Conservation (phyloP, 176 grass and related monocot species). For the Musa beccarii region DNA sequence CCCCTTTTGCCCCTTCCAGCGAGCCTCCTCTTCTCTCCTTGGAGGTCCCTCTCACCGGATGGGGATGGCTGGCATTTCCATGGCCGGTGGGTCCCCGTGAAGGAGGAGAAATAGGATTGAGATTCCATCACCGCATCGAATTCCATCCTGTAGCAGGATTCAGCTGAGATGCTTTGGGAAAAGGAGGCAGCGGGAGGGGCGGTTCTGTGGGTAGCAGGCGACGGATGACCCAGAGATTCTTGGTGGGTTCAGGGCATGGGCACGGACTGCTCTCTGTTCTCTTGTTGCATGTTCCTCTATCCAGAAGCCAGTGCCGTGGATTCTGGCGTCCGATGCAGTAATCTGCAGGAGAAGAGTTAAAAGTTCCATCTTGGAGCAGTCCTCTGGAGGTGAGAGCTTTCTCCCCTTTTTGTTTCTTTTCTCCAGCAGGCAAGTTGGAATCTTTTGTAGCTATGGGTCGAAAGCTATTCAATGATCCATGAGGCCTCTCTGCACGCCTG, state of each 20-base stretch:
- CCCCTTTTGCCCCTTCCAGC: neutral
- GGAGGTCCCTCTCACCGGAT: no score
- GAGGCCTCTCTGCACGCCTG: neutral
- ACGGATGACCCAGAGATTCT: neutral
- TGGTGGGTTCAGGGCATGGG: neutral
- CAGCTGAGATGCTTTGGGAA: neutral
- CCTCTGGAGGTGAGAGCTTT: constrained; percentile 8
- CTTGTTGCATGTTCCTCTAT: neutral
- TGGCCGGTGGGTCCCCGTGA: neutral
- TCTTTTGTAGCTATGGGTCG: constrained; percentile 14
- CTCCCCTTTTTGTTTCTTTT: neutral
- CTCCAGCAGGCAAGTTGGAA: neutral
- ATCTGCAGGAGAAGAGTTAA: neutral
- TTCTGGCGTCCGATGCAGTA: constrained; percentile 30
- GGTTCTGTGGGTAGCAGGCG: no score
- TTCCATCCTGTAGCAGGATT: neutral
- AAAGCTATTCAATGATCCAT: neutral
- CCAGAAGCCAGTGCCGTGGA: neutral
- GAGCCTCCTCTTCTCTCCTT: neutral
- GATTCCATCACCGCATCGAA: constrained; percentile 1
- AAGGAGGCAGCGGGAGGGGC: neutral
- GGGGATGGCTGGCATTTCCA: neutral
- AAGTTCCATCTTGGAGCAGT: neutral
- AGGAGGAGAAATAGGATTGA: neutral
- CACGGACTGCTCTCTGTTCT: neutral